Evolutionary conservation across 768 basidiomycete genomes (phyloP).

Genomic region (Butyriboletus loyo): DNA sequence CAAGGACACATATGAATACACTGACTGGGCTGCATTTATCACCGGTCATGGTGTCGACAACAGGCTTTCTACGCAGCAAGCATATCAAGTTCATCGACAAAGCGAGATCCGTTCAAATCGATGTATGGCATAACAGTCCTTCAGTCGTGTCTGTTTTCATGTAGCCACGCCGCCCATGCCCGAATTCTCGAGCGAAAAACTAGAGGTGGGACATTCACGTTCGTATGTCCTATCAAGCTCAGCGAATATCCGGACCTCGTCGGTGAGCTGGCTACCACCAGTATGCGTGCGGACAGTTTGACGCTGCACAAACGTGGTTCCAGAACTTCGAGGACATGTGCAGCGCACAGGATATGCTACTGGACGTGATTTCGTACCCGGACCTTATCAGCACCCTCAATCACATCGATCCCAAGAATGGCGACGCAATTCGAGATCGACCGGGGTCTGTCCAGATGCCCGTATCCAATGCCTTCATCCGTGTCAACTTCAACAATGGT

Average conservation of each 20-base stretch:
- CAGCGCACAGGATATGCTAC: slow-evolving; percentile 10
- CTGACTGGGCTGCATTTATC: too few relatives aligned
- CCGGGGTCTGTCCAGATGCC: slow-evolving; percentile 37
- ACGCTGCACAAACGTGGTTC: slow-evolving; percentile 29
- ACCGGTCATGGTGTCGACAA: too few relatives aligned
- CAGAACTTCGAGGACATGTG: slow-evolving; percentile 24
- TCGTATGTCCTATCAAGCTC: too few relatives aligned
- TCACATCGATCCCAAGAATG: slow-evolving; percentile 29
- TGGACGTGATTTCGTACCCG: slow-evolving; percentile 33
- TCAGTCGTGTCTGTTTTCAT: too few relatives aligned
- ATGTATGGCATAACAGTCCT: too few relatives aligned
- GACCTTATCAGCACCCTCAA: slow-evolving; percentile 38
- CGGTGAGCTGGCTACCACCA: slow-evolving; percentile 36
- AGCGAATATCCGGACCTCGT: slow-evolving; percentile 34
- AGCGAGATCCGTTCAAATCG: too few relatives aligned
- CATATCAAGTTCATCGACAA: too few relatives aligned
- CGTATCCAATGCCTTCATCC: slow-evolving; percentile 50
- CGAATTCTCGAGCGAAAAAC: too few relatives aligned
- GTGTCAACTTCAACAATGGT: slow-evolving; percentile 32
- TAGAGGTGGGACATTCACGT: too few relatives aligned
- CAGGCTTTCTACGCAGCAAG: too few relatives aligned
- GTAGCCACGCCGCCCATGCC: too few relatives aligned
- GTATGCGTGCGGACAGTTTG: slow-evolving; percentile 33
- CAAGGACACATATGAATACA: too few relatives aligned
- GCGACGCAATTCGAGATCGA: slow-evolving; percentile 29